A percentile compares a stretch with the other conserved stretches of the same genome.
phyloP scores from a whole-genome alignment of 2,329 filamentous ascomycete genomes.

The Hypomyces perniciosus region DNA sequence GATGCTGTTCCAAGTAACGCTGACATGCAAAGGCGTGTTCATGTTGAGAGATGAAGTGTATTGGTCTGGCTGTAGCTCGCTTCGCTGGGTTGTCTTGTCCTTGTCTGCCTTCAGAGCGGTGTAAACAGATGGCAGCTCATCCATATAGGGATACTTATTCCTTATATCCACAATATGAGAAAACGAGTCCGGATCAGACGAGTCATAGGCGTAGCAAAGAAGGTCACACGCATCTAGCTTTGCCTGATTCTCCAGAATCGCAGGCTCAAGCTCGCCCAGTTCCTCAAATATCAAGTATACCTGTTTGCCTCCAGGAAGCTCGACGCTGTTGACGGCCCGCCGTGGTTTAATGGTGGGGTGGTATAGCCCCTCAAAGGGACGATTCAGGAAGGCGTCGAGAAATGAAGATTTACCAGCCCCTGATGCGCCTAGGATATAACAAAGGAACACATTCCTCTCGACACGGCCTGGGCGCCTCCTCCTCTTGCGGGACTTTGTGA shows the following conservation, averaged over 20 bases:
- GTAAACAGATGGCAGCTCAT: slow-evolving; percentile 86
- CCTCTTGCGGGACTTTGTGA: slow-evolving; percentile 86
- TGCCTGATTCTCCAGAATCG: slow-evolving; percentile 83
- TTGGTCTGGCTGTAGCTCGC: slow-evolving; percentile 83
- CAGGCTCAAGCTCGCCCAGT: slow-evolving; percentile 89
- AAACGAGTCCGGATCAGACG: slow-evolving; percentile 93
- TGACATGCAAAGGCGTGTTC: slow-evolving; percentile 88
- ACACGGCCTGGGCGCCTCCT: slow-evolving; percentile 76
- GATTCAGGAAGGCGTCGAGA: slow-evolving; percentile 83
- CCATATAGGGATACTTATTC: slow-evolving; percentile 71
- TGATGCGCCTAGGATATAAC: slow-evolving; percentile 82
- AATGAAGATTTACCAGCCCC: slow-evolving; percentile 87
- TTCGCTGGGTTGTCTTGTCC: slow-evolving; percentile 94
- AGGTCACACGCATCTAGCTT: slow-evolving; percentile 92
- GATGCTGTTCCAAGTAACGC: slow-evolving; percentile 89
- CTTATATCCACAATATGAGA: slow-evolving; percentile 81
- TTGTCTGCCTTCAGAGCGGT: slow-evolving; percentile 91
- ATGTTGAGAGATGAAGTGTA: slow-evolving; percentile 83
- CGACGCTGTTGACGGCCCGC: slow-evolving; percentile 91
- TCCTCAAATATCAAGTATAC: slow-evolving; percentile 95
- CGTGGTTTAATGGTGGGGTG: slow-evolving; percentile 92
- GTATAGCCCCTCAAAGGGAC: slow-evolving; percentile 77
- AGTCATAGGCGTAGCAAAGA: slow-evolving; percentile 94
- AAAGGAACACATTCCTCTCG: slow-evolving; percentile 89
- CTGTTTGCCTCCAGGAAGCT: slow-evolving; percentile 91